Evolutionary conservation across 805 yeast genomes (phyloP), one percentile per base, ranked within the genome.

Genomic region (Wickerhamomyces bovis): DNA sequence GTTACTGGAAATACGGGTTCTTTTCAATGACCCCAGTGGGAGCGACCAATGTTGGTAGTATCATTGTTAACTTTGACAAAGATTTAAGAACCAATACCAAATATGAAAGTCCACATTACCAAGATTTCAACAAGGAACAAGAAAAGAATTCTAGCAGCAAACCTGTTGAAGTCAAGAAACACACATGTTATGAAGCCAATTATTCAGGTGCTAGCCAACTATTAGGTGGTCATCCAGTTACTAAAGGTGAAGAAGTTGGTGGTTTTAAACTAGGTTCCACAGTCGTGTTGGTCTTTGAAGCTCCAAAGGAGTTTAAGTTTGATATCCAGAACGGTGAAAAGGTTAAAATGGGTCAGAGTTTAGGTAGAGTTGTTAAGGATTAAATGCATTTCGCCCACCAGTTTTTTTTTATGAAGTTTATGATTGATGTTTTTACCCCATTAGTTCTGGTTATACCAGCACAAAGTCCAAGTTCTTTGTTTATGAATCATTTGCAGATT

Each of bases 1-100:
- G 99, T 1, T 82, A 88, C 59, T 94, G 99, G 99, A 87, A 85
- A 62, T 77, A 94, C 63, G 99, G 99, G 0, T 94, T 94, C 58
- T 94, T 94, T 70, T 84, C 95, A 53, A 94, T 94, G 99, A 92
- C 96, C 1, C 97, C 99, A 0, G 99, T 94, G 12, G 99, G 99
- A 13, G 99, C 99, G 21, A 94, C 99, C 3, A 94, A 94, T 67
- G 99, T 94, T 26, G 99, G 99, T 6, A 85, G 95, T 58, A 94
- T 94, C 54, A 82, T 85, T 49, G 76, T 94, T 54, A 89, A 90
- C 62, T 94, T 94, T 60, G 99, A 94, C 67, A 83, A 84, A 67
- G 90, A 87, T 59, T 76, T 94, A 60, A 77, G 83, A 35, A 94
- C 99, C 13, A 94, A 94, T 64, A 82, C 80, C 28, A 73, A 76